Evolutionary conservation across 495 filamentous ascomycete genomes (phyloP).

Genomic region (Cetradonia linearis): DNA sequence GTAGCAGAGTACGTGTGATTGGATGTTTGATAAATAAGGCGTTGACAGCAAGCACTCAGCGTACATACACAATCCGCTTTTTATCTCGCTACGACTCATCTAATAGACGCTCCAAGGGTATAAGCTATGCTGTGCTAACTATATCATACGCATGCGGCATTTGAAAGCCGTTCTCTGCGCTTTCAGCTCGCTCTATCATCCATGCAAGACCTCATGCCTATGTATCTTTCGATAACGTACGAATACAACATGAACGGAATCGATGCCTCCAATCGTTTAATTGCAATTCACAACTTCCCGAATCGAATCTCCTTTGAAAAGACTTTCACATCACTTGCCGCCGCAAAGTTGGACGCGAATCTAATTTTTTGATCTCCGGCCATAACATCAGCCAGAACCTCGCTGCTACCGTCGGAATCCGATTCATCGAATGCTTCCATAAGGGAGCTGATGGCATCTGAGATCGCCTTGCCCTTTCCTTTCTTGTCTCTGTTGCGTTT

Average conservation of each 20-base stretch:
- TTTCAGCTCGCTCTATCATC: not conserved
- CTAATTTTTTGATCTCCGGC: conserved; percentile 15
- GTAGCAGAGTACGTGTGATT: not conserved
- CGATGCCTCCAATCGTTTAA: not conserved
- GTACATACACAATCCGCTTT: not conserved
- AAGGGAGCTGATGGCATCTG: not conserved
- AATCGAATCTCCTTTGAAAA: conserved; percentile 18
- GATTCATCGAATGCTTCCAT: conserved; percentile 17
- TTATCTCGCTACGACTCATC: not conserved
- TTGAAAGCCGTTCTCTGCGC: not conserved
- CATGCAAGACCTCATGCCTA: not conserved
- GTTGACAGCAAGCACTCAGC: not conserved
- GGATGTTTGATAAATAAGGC: not conserved
- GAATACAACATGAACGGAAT: not conserved
- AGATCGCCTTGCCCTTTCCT: conserved; percentile 21
- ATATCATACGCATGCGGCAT: not conserved
- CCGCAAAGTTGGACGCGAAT: conserved; percentile 5
- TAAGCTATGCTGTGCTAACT: not conserved
- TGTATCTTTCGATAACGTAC: not conserved
- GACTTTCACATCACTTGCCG: conserved; percentile 18
- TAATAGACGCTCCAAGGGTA: not conserved
- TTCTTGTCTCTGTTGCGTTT: conserved; percentile 17
- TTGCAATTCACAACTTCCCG: conserved; percentile 12
- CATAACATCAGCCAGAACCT: conserved; percentile 16
- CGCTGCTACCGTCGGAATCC: conserved; percentile 19